phyloP scores from a whole-genome alignment of 2,329 filamentous ascomycete genomes.

The Cordyceps fumosorosea region DNA sequence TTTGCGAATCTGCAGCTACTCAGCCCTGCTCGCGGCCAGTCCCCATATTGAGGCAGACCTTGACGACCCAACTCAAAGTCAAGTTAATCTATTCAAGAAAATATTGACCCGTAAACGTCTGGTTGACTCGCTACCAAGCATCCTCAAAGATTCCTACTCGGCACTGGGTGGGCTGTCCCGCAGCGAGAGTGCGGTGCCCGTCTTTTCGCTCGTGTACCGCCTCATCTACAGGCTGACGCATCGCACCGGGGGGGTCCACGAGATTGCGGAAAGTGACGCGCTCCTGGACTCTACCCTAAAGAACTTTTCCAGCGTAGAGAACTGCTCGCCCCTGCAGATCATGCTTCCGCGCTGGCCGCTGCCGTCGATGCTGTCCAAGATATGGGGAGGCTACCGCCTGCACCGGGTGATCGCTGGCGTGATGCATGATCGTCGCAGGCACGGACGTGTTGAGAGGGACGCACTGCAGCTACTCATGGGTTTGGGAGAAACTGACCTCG shows the following conservation, averaged over 20 bases:
- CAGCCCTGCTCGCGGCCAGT: conserved; percentile 24
- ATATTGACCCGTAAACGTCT: conserved; percentile 34
- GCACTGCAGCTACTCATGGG: conserved; percentile 49
- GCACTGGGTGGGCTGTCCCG: conserved; percentile 1
- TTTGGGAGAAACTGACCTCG: conserved; percentile 35
- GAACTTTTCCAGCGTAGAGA: conserved; percentile 42
- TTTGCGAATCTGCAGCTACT: conserved; percentile 18
- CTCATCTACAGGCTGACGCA: conserved; percentile 52
- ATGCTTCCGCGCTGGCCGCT: conserved; percentile 49
- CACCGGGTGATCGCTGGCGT: conserved; percentile 43
- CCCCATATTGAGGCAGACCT: conserved; percentile 19
- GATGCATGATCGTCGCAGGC: conserved; percentile 36
- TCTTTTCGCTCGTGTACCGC: conserved; percentile 46
- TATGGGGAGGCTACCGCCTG: conserved; percentile 38
- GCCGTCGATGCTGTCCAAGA: conserved; percentile 33
- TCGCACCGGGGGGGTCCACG: conserved; percentile 45
- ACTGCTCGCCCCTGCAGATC: conserved; percentile 35
- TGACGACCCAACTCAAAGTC: conserved; percentile 19
- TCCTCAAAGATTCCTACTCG: conserved; percentile 35
- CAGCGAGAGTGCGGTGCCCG: conserved; percentile 29
- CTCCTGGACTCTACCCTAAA: conserved; percentile 36
- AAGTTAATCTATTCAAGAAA: conserved; percentile 25
- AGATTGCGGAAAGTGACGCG: conserved; percentile 42
- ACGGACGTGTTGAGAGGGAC: conserved; percentile 39
- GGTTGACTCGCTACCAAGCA: conserved; percentile 29